phyloP scores from a whole-genome alignment of 2,329 filamentous ascomycete species.

The Blastomyces gilchristii region DNA sequence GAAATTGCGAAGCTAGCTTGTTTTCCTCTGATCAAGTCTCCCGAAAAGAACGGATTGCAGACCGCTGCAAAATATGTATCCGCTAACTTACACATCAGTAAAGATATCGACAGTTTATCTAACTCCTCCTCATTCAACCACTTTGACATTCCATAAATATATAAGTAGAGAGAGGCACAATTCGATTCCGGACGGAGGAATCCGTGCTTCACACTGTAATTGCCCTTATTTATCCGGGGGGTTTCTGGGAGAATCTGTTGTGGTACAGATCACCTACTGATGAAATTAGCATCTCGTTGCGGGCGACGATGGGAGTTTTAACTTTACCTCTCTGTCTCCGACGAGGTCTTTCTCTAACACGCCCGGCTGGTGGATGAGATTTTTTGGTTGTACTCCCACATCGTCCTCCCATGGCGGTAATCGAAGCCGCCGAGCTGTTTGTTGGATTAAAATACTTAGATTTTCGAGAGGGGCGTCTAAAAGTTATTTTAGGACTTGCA shows the following conservation, averaged over 20 bases:
- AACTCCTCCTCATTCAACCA: neutral
- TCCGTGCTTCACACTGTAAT: neutral
- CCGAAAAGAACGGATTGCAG: slow-evolving; percentile 1
- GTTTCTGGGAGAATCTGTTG: slow-evolving; percentile 12
- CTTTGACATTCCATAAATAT: slow-evolving; percentile 1
- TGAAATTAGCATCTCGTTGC: neutral
- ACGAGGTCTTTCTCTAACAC: slow-evolving; percentile 6
- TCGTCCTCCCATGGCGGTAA: slow-evolving; percentile 21
- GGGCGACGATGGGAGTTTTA: neutral
- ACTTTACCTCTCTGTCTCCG: slow-evolving; percentile 24
- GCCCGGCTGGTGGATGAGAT: neutral
- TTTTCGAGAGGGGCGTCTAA: slow-evolving; percentile 15
- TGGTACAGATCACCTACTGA: slow-evolving; percentile 13
- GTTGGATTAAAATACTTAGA: slow-evolving; percentile 21
- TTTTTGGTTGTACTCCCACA: slow-evolving; percentile 13
- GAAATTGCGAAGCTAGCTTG: neutral
- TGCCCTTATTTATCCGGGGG: neutral
- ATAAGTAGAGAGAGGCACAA: neutral
- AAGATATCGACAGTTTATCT: neutral
- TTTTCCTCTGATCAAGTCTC: neutral
- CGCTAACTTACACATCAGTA: neutral
- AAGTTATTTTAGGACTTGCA: slow-evolving; percentile 6
- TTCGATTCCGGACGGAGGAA: neutral
- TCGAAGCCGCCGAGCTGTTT: slow-evolving; percentile 20
- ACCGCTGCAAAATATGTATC: slow-evolving; percentile 1